phyloP scores from a whole-genome alignment of 1,284 basidiomycete genomes.

The Irpex lacteus region DNA sequence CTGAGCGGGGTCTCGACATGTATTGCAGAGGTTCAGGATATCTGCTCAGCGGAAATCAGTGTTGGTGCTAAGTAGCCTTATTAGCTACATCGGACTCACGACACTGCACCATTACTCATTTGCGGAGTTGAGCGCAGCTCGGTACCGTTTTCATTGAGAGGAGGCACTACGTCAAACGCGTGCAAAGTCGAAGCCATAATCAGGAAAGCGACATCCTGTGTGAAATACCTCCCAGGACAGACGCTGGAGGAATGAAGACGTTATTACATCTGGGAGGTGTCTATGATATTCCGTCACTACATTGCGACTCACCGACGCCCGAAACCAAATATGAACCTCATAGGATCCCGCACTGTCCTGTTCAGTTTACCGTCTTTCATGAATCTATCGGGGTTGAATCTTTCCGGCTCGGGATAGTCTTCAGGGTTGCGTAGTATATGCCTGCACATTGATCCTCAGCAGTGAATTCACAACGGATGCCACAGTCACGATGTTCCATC shows the following conservation, averaged over 20 bases:
- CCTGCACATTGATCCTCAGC: neutral
- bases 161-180: neutral
- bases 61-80: neutral
- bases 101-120: constrained; percentile 18
- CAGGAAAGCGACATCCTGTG: neutral
- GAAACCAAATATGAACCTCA: neutral
- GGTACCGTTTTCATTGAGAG: neutral
- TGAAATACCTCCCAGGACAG: neutral
- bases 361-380: neutral
- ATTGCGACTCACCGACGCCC: neutral
- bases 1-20: neutral
- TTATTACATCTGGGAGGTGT: neutral
- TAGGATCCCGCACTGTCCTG: neutral
- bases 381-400: constrained; percentile 6
- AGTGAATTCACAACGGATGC: neutral
- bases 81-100: constrained; percentile 33
- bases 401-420: constrained; percentile 2
- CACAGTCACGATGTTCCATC: neutral
- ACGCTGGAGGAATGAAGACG: neutral
- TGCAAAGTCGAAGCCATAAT: neutral
- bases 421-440: neutral
- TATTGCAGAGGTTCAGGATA: neutral
- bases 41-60: neutral
- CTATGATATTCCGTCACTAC: neutral
- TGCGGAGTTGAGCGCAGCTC: neutral